Evolutionary conservation across 805 yeast genomes (phyloP).

Genomic region (Candida sanyiensis): DNA sequence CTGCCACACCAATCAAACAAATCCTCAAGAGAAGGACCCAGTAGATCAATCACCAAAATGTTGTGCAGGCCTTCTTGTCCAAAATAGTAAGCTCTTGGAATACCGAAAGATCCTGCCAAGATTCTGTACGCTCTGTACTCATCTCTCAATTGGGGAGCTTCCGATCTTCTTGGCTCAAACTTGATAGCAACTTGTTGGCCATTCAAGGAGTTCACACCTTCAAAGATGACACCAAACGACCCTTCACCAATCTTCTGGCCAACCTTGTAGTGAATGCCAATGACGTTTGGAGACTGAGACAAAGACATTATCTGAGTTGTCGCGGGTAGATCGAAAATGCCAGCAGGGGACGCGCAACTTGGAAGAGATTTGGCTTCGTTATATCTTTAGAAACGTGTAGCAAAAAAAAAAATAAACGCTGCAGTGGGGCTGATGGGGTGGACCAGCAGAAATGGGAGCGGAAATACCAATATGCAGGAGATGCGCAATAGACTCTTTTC

Average conservation of each 20-base stretch:
- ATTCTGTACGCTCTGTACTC: constrained; percentile 94
- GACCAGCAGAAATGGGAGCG: too few relatives aligned
- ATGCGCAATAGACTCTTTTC: too few relatives aligned
- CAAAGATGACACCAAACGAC: constrained; percentile 95
- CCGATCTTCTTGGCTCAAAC: constrained; percentile 94
- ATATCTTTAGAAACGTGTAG: too few relatives aligned
- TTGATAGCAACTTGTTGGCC: constrained; percentile 94
- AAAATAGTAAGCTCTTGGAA: constrained; percentile 95
- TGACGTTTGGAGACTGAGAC: constrained; percentile 33
- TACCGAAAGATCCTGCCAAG: constrained; percentile 73
- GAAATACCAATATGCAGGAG: too few relatives aligned
- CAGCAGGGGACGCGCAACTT: too few relatives aligned
- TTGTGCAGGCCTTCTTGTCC: constrained; percentile 98
- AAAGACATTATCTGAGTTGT: constrained; percentile 1
- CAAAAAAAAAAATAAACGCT: too few relatives aligned
- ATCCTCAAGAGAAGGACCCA: constrained; percentile 95
- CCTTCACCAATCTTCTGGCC: constrained; percentile 99
- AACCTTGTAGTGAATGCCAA: constrained; percentile 92
- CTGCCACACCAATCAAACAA: constrained; percentile 98
- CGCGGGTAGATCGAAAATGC: too few relatives aligned
- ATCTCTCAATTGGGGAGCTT: constrained; percentile 95
- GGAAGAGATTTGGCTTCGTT: too few relatives aligned
- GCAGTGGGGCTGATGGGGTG: too few relatives aligned
- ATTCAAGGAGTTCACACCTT: constrained; percentile 88
- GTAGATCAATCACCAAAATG: constrained; percentile 85